A percentile compares a stretch with the other conserved stretches of the same genome.
phyloP scores from a whole-genome alignment of 177 flowering plant species.

The Vitis hybrid region DNA sequence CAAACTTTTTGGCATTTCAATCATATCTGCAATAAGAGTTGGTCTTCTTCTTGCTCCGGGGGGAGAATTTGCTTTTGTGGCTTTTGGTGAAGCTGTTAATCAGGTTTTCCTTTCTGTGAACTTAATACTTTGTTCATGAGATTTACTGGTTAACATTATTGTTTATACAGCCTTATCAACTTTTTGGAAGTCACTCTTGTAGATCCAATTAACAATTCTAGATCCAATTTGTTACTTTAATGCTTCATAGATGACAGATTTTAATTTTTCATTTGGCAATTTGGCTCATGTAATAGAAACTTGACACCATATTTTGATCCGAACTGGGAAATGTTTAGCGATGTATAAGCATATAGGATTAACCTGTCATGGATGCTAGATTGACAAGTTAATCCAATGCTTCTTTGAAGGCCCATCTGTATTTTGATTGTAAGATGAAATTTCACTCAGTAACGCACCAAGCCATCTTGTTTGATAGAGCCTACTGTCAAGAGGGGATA shows the following conservation, averaged over 20 bases:
- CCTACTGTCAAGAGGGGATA: background rate
- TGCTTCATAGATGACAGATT: background rate
- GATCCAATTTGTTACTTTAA: background rate
- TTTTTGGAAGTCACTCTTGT: background rate
- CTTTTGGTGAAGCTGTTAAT: constrained; percentile 99
- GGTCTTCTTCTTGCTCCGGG: constrained; percentile 99
- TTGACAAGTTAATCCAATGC: no score
- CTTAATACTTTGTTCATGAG: background rate
- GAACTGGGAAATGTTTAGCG: no score
- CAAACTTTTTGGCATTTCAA: constrained; percentile 81
- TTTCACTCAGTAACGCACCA: background rate
- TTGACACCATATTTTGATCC: no score
- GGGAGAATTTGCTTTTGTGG: constrained; percentile 99
- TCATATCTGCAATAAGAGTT: constrained; percentile 85
- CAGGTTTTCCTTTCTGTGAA: constrained; percentile 54
- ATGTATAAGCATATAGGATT: no score
- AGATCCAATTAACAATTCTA: background rate
- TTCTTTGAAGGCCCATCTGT: no score
- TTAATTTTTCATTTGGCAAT: no score
- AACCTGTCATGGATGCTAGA: no score
- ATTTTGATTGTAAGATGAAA: background rate
- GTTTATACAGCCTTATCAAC: background rate
- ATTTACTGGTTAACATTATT: background rate
- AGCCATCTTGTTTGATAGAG: constrained; percentile 1
- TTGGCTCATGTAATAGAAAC: no score